These are phyloP conservation scores for Leptographium wingfieldii DNA, from an alignment of 2,329 filamentous ascomycete species.

Conservation along the genomic window DNA sequence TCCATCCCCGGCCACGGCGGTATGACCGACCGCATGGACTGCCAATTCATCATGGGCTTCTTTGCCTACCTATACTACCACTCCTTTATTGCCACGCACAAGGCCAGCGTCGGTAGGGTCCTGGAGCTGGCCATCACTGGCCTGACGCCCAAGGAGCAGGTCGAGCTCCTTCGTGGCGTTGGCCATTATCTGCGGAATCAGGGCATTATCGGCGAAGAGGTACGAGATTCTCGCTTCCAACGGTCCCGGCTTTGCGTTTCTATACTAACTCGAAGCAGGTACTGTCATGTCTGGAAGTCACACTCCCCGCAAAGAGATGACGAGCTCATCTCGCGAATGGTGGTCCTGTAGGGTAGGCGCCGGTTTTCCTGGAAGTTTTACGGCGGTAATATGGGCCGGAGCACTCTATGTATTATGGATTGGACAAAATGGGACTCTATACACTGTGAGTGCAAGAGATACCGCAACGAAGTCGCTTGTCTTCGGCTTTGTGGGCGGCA, in stretches of 20 bases:
- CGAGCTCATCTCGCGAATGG: not conserved
- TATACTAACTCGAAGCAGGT: constrained; percentile 8
- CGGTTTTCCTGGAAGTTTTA: not conserved
- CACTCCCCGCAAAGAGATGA: constrained; percentile 12
- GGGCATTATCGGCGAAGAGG: constrained; percentile 31
- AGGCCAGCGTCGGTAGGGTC: constrained; percentile 71
- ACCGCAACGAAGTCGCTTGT: not conserved
- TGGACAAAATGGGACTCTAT: constrained; percentile 3
- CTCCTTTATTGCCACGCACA: constrained; percentile 85
- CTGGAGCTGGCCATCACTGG: constrained; percentile 87
- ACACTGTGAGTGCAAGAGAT: not conserved
- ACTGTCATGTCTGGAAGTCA: constrained; percentile 11
- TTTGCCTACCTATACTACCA: constrained; percentile 99
- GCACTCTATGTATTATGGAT: constrained; percentile 5
- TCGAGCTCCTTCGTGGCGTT: constrained; percentile 61
- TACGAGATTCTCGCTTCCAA: constrained; percentile 12
- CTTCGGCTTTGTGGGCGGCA: not conserved
- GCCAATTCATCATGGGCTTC: constrained; percentile 99
- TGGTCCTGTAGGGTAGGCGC: not conserved
- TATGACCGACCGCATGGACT: constrained; percentile 98
- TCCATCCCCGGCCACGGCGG: constrained; percentile 95
- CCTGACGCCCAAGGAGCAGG: constrained; percentile 75
- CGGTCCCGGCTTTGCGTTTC: not conserved
- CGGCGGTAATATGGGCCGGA: constrained; percentile 3
- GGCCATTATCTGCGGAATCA: constrained; percentile 53